phyloP scores from a whole-genome alignment of 192 early-diverging fungal species.

The Backusella macrospora region DNA sequence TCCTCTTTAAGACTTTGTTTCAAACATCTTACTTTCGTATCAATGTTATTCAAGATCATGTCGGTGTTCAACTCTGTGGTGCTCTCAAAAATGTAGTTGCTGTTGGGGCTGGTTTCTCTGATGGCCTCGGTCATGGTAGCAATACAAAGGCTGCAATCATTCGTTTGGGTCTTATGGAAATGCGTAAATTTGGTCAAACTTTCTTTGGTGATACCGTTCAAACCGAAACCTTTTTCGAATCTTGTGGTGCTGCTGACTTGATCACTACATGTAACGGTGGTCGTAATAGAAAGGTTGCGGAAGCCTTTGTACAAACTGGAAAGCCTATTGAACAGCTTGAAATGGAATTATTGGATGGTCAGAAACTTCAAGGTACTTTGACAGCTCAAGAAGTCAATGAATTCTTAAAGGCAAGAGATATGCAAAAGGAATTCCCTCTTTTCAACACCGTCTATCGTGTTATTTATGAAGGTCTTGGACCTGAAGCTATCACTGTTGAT shows the following conservation, averaged over 20 bases:
- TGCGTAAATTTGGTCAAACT: slow-evolving; percentile 87
- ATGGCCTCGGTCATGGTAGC: slow-evolving; percentile 89
- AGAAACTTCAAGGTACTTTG: slow-evolving; percentile 94
- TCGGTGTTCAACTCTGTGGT: slow-evolving; percentile 95
- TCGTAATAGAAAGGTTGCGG: slow-evolving; percentile 89
- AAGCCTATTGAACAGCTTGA: slow-evolving; percentile 92
- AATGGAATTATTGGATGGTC: slow-evolving; percentile 90
- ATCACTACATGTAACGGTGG: slow-evolving; percentile 97
- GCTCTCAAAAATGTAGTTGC: slow-evolving; percentile 98
- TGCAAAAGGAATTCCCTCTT: slow-evolving; percentile 79
- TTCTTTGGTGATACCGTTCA: slow-evolving; percentile 77
- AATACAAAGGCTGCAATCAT: slow-evolving; percentile 99
- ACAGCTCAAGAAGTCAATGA: slow-evolving; percentile 86
- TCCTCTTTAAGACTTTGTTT: slow-evolving; percentile 80
- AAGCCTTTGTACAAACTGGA: slow-evolving; percentile 86
- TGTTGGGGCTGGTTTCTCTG: slow-evolving; percentile 91
- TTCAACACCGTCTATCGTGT: slow-evolving; percentile 91
- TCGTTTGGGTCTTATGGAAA: slow-evolving; percentile 91
- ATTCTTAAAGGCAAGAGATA: slow-evolving; percentile 68
- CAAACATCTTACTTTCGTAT: slow-evolving; percentile 89
- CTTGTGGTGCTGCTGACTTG: slow-evolving; percentile 94
- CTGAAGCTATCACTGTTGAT: slow-evolving; percentile 67
- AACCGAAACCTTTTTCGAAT: slow-evolving; percentile 95
- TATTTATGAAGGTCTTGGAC: slow-evolving; percentile 75
- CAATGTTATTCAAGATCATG: slow-evolving; percentile 79